Evolutionary conservation across 257 asterid species (phyloP).

Genomic region (Fraxinus quadrangulata): DNA sequence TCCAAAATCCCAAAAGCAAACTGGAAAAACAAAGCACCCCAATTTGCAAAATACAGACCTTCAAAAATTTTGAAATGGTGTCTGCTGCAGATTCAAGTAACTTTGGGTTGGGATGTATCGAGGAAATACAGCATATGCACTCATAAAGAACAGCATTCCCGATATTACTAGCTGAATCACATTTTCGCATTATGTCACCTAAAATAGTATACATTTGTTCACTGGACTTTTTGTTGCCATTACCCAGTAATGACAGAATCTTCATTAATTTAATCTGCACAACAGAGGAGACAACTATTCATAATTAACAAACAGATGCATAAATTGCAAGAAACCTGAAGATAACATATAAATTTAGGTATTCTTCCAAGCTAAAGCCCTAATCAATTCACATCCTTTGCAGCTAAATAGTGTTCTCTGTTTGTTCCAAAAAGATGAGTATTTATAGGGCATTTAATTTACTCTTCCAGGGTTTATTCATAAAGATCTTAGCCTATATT

Average conservation of each 20-base stretch:
- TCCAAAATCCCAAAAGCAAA: conserved; percentile 6
- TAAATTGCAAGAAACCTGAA: background rate
- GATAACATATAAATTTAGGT: conserved; percentile 6
- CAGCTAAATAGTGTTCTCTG: background rate
- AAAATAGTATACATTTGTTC: conserved; percentile 92
- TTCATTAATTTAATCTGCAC: conserved; percentile 86
- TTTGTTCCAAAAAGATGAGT: conserved; percentile 1
- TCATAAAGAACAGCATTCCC: conserved; percentile 95
- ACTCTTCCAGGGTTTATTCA: too few species aligned
- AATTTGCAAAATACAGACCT: conserved; percentile 50
- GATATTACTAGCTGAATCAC: conserved; percentile 83
- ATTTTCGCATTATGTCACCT: conserved; percentile 84
- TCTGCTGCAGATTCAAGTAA: conserved; percentile 91
- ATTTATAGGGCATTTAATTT: too few species aligned
- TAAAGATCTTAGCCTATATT: too few species aligned
- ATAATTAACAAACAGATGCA: conserved; percentile 6
- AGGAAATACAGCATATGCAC: conserved; percentile 86
- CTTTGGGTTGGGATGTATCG: conserved; percentile 85
- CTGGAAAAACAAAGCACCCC: conserved; percentile 7
- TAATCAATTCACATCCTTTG: conserved; percentile 17
- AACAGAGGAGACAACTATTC: conserved; percentile 8
- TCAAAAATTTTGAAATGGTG: conserved; percentile 83
- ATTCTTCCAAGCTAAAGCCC: conserved; percentile 23
- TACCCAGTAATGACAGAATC: conserved; percentile 75
- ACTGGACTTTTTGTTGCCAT: conserved; percentile 88